Percentiles rank a stretch among this genome's conserved stretches.
Evolutionary conservation across 1,284 basidiomycete genomes (phyloP).

Genomic region (Ustilago trichophora): DNA sequence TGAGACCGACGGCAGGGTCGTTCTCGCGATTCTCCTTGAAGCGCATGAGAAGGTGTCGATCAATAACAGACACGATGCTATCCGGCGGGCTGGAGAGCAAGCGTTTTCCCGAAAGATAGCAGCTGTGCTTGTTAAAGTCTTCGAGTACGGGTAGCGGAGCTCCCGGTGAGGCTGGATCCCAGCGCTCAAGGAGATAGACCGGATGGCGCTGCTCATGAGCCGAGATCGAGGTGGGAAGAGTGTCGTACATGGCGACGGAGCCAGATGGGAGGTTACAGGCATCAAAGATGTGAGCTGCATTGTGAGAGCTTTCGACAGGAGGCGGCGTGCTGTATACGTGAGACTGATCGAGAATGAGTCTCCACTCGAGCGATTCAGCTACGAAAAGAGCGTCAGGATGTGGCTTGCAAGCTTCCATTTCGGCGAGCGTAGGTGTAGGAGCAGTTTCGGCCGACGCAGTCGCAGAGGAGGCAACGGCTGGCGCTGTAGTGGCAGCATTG

Average conservation of each 20-base stretch:
- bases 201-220: slow-evolving; percentile 17
- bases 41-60: slow-evolving; percentile 19
- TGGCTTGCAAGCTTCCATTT: slow-evolving; percentile 36
- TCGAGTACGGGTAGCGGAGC: slow-evolving; percentile 15
- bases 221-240: slow-evolving; percentile 20
- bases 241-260: slow-evolving; percentile 35
- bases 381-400: slow-evolving; percentile 45
- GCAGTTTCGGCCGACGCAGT: too few relatives aligned
- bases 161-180: neutral
- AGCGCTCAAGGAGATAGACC: slow-evolving; percentile 16
- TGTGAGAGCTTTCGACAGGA: neutral
- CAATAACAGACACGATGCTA: slow-evolving; percentile 32
- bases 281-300: slow-evolving; percentile 26
- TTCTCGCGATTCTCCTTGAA: slow-evolving; percentile 32
- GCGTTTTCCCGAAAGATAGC: slow-evolving; percentile 29
- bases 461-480: too few relatives aligned
- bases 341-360: slow-evolving; percentile 26
- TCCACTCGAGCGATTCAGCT: slow-evolving; percentile 51
- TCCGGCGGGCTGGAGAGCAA: slow-evolving; percentile 40
- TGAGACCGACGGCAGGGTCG: slow-evolving; percentile 32
- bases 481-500: neutral
- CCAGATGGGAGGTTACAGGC: slow-evolving; percentile 20
- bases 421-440: slow-evolving; percentile 4
- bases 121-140: slow-evolving; percentile 40
- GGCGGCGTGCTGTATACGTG: slow-evolving; percentile 8